Conservation (phyloP, 352 stramenopile genomes). For the Phytophthora aleatoria region DNA sequence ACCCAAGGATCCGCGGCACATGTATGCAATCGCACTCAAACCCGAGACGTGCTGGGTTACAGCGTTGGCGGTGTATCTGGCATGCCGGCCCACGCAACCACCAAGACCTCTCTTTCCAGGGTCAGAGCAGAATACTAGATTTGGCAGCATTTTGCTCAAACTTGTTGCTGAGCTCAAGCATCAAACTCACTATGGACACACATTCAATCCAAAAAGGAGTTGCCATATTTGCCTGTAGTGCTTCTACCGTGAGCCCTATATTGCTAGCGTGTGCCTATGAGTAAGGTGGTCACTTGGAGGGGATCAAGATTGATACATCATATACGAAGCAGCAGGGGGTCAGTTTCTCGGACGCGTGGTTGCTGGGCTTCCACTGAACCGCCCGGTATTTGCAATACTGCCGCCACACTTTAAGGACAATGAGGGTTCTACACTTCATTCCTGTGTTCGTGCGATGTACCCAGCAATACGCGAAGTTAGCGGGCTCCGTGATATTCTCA, state of each 20-base stretch:
- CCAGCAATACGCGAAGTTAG: background rate
- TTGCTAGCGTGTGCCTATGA: background rate
- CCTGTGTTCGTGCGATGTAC: background rate
- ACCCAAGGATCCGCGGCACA: too few relatives aligned
- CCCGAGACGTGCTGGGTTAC: constrained; percentile 9
- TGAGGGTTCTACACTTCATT: background rate
- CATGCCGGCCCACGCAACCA: background rate
- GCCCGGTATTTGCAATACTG: background rate
- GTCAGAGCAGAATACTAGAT: constrained; percentile 2
- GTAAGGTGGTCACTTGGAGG: too few relatives aligned
- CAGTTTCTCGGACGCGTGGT: background rate
- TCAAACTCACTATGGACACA: background rate
- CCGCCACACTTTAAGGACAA: background rate
- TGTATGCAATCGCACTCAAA: constrained; percentile 2
- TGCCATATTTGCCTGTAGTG: background rate
- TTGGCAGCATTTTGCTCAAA: background rate
- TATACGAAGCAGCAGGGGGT: background rate
- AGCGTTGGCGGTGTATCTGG: constrained; percentile 4
- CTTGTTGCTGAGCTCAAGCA: background rate
- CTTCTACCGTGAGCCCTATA: background rate
- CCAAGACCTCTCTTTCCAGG: constrained; percentile 7
- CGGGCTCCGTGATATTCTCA: constrained; percentile 2
- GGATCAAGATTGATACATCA: background rate
- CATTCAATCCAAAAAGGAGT: background rate
- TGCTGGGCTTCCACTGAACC: background rate